Evolutionary conservation across 2,329 filamentous ascomycete genomes (phyloP), one percentile per base, ranked within the genome.

Genomic region (Truncatella angustata): DNA sequence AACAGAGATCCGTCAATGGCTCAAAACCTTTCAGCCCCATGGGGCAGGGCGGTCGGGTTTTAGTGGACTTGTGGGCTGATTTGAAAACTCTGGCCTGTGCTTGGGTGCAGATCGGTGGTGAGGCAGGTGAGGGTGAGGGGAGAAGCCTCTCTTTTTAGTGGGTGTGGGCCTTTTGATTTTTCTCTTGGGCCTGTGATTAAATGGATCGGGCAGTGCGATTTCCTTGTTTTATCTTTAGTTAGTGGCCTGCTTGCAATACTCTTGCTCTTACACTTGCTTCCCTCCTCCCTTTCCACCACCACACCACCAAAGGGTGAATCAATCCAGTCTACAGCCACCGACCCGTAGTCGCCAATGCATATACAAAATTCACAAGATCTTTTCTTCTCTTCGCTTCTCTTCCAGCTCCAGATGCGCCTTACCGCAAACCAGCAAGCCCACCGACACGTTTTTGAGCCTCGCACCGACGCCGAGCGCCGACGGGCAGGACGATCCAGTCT

Each of bases 401-500:
- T 78, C 70, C 74, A 73, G 65, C 73, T 72, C 76, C 79, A 82
- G 77, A 84, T 84, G 80, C 78, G 76, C 69, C 66, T 74, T 65
- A 72, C 74, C 60, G 75, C 72, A 70, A 71, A 73, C 68, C 73
- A 77, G 66, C 70, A 74, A 66, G 70, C 73, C 57, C 71, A 76
- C 60, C 72, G 73, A 66, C 71, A 74, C 65, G 71, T 78, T 60
- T 75, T 73, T 60, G 72, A 79, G 66, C 71, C 72, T 61, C 80
- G 80, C 65, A 77, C 76, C 62, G 80, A 83, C 73, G 78, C 80
- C 55, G 76, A 82, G 73, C 79, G 80, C 63, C 80, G 80, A 69
- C 79, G 80, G 80, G 80, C 67, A 73, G 77, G 55, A 30, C 24
- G 21, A 42, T 36, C 34, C 35, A 63, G 64, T 59, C 62, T 63